Base-by-base conservation (phyloP, 108 stramenopile genomes). In the Aurantiochytrium sp. region DNA sequence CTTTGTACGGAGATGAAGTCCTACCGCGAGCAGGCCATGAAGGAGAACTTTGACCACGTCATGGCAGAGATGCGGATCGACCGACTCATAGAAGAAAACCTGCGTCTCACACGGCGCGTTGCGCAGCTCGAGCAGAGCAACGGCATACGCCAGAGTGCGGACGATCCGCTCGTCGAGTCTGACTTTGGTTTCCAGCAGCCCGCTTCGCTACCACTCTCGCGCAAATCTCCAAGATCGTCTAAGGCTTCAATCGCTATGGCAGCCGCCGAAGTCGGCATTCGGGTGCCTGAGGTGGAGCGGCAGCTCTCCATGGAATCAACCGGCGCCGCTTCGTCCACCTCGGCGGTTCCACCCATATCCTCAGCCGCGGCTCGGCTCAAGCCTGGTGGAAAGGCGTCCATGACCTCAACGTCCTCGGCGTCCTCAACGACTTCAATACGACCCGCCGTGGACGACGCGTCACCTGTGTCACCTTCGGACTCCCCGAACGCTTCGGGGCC, bases 51-150 rank as follows among this genome's bases (percentile, higher is more conserved):
- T 48, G 73, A 81, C 2, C 73, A 81, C 3, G 73, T 81, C 39
- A 81, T 81, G 73, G 73, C 73, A 12, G 42, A 81, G 24, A 81
- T 81, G 73, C 21, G 73, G 24, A 81, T 81, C 50, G 73, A 81
- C n/a, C 73, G 45, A 6, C 73, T 81, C n/a, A 41, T 48, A 22
- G 73, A 81, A 17, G 73, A 81, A 30, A 81, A 81, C 2, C 73
- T 81, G 0, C 36, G 73, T 12, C 73, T 81, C 3, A 48, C 45
- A 42, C 39, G 73, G 12, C 39, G 42, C 42, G 2, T 3, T 1
- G 73, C 73, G 2, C 59, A 65, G 34, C 59, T 65, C 27, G 59
- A 65, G 2, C 59, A 65, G 34, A 8, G 2, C 32, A 34, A 10
- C 24, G 59, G 59, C 1, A 65, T 65, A 30, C 59, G 59, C 24